Conservation (phyloP, 2,329 filamentous ascomycete species). For the Scedosporium boydii region DNA sequence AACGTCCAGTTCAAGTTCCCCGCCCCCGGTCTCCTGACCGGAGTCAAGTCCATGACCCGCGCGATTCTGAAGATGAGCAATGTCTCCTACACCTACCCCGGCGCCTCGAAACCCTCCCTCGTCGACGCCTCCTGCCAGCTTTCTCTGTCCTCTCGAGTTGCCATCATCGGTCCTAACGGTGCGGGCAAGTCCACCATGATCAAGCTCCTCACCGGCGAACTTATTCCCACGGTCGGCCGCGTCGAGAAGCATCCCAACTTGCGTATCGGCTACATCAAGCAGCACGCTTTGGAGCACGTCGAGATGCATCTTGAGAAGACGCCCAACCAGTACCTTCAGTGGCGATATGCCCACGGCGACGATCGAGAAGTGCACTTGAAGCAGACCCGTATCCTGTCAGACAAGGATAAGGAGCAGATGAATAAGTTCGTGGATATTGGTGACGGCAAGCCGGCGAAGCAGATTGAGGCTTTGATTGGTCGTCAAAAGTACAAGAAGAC, state of each 20-base stretch:
- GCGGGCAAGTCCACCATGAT: conserved; percentile 97
- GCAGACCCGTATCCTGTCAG: conserved; percentile 84
- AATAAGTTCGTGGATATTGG: conserved; percentile 78
- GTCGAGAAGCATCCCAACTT: conserved; percentile 98
- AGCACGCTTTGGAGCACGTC: conserved; percentile 97
- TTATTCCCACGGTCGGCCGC: conserved; percentile 70
- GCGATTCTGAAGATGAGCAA: conserved; percentile 93
- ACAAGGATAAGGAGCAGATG: conserved; percentile 81
- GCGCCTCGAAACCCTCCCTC: conserved; percentile 77
- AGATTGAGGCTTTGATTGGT: conserved; percentile 84
- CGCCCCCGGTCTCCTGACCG: conserved; percentile 82
- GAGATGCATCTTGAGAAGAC: conserved; percentile 99
- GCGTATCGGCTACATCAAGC: conserved; percentile 98
- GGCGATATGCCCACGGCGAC: conserved; percentile 95
- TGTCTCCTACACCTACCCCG: conserved; percentile 90
- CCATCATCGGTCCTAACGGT: conserved; percentile 95
- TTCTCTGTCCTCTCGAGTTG: conserved; percentile 81
- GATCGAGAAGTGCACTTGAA: conserved; percentile 97
- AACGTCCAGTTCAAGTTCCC: conserved; percentile 97
- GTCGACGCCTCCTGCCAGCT: conserved; percentile 80
- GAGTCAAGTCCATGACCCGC: conserved; percentile 90
- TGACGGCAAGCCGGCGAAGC: conserved; percentile 68
- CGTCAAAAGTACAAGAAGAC: conserved; percentile 99
- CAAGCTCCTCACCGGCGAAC: conserved; percentile 91
- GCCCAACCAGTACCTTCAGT: conserved; percentile 96